Evolutionary conservation across 1,284 basidiomycete species (phyloP).

Genomic region (Rugosomyces carneus): DNA sequence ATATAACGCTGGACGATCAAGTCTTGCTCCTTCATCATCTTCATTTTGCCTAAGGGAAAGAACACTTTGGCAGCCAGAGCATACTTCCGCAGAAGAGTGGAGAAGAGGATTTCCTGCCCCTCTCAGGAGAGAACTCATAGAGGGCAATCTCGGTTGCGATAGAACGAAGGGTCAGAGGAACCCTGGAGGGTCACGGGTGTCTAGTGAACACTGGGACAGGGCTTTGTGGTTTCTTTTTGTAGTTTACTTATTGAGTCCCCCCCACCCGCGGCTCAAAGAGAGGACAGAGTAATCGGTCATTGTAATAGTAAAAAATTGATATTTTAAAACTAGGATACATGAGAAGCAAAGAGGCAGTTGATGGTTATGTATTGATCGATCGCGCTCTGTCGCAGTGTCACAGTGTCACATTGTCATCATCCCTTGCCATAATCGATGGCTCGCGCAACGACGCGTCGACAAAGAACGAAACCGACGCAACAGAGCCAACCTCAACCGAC

Average conservation of each 20-base stretch:
- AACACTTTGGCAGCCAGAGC: no score
- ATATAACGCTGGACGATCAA: neutral
- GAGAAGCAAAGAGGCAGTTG: no score
- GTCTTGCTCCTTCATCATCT: neutral
- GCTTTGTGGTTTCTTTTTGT: neutral
- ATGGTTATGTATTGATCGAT: no score
- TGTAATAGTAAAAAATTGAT: no score
- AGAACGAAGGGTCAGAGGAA: neutral
- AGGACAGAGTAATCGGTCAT: no score
- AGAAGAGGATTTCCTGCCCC: neutral
- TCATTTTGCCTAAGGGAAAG: neutral
- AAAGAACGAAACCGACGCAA: slow-evolving; percentile 5
- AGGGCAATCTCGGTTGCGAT: neutral
- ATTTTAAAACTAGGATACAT: no score
- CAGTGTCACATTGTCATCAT: neutral
- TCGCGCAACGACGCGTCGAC: slow-evolving; percentile 14
- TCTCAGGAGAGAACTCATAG: neutral
- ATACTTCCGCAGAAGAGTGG: neutral
- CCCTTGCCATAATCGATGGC: slow-evolving; percentile 5
- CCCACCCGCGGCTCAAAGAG: no score
- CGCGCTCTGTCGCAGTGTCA: neutral
- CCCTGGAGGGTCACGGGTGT: no score
- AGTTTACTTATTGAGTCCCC: no score
- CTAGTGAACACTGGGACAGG: no score
- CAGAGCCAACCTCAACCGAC: slow-evolving; percentile 8